Percentiles rank a stretch among this genome's conserved stretches.
Evolutionary conservation across 495 filamentous ascomycete genomes (phyloP).

Genomic region (Talaromyces wortmannii): DNA sequence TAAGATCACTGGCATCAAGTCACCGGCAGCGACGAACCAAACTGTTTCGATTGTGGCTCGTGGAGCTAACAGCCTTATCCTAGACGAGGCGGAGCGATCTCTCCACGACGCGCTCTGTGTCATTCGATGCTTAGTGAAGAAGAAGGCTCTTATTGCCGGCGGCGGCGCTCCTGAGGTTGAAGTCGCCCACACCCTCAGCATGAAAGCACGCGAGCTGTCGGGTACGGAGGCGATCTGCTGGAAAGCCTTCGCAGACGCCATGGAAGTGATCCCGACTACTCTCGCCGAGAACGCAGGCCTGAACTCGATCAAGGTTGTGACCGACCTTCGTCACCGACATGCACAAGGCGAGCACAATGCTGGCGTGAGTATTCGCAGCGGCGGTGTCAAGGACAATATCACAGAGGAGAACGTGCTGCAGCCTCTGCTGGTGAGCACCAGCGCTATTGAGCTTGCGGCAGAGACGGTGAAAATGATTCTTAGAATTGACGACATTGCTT

Average conservation of each 20-base stretch:
- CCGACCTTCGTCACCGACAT: slow-evolving; percentile 87
- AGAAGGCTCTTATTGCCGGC: slow-evolving; percentile 93
- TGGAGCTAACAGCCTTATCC: slow-evolving; percentile 88
- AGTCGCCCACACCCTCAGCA: slow-evolving; percentile 73
- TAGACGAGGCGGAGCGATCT: slow-evolving; percentile 93
- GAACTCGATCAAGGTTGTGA: slow-evolving; percentile 98
- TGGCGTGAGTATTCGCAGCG: slow-evolving; percentile 93
- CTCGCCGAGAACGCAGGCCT: slow-evolving; percentile 95
- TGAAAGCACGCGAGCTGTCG: slow-evolving; percentile 70
- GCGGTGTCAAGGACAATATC: slow-evolving; percentile 91
- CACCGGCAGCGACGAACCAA: slow-evolving; percentile 50
- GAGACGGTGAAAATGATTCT: slow-evolving; percentile 99
- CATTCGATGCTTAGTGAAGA: slow-evolving; percentile 96
- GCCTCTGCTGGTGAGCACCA: slow-evolving; percentile 91
- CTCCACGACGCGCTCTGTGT: slow-evolving; percentile 97
- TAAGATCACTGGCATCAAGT: slow-evolving; percentile 86
- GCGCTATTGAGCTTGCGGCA: slow-evolving; percentile 90
- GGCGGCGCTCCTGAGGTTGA: slow-evolving; percentile 95
- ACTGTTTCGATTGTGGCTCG: slow-evolving; percentile 92
- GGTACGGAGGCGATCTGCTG: slow-evolving; percentile 97
- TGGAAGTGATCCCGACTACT: slow-evolving; percentile 96
- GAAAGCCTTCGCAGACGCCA: slow-evolving; percentile 95
- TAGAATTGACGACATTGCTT: slow-evolving; percentile 90
- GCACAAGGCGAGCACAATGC: slow-evolving; percentile 92
- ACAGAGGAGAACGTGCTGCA: slow-evolving; percentile 97